Percentiles rank a stretch among this genome's conserved stretches.
Evolutionary conservation across 179 eudicot genomes (phyloP).

Genomic region (Spergularia azorica): DNA sequence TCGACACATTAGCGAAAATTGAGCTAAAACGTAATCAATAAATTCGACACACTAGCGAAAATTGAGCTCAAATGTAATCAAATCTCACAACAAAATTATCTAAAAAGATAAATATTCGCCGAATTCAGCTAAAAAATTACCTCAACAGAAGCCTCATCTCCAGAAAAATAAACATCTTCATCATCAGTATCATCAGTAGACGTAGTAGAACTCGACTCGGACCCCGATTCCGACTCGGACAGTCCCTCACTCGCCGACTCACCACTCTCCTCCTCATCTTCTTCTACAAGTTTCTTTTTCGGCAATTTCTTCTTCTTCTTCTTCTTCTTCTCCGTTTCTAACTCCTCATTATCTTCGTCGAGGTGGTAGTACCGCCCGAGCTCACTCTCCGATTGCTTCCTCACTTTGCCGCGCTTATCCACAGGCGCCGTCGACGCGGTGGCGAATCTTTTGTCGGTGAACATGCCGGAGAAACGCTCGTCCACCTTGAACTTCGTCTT

Average conservation of each 20-base stretch:
- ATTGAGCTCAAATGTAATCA: conserved; percentile 1
- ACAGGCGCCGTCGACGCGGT: conserved; percentile 53
- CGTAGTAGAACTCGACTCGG: conserved; percentile 38
- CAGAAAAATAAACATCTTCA: conserved; percentile 31
- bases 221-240: conserved; percentile 25
- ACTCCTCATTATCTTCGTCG: conserved; percentile 45
- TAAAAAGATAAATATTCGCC: background rate
- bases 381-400: conserved; percentile 36
- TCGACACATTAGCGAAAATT: background rate
- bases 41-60: too few relatives aligned
- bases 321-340: conserved; percentile 40
- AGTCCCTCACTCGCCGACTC: conserved; percentile 18
- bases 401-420: conserved; percentile 77
- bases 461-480: conserved; percentile 59
- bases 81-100: background rate
- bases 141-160: conserved; percentile 50
- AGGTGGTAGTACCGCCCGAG: conserved; percentile 58
- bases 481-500: conserved; percentile 64
- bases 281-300: background rate
- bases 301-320: conserved; percentile 4
- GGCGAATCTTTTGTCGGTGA: conserved; percentile 64
- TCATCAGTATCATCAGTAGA: conserved; percentile 49
- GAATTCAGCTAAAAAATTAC: conserved; percentile 20
- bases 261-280: conserved; percentile 17
- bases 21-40: too few relatives aligned